Evolutionary conservation across 2,329 filamentous ascomycete species (phyloP), one percentile per base, ranked within the genome.

Genomic region (Talaromyces sp.): DNA sequence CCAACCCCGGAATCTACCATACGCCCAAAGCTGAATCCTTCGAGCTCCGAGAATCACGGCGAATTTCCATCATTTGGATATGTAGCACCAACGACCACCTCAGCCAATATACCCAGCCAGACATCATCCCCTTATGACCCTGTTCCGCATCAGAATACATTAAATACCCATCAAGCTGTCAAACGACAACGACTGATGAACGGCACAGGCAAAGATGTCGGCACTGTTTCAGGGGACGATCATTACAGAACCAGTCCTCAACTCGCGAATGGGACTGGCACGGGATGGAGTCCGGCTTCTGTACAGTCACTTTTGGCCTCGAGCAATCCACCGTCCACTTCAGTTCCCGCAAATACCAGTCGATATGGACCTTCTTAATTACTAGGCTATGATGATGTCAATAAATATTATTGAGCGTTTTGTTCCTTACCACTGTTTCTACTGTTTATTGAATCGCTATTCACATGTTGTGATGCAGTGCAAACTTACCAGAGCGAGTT

Each of bases 141-240:
- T 19, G 22, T 25, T 31, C 31, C 58, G 22, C 45, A 57, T 2
- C 50, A 36, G 22, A 53, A 17, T 19, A 21, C 58, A 36, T 43
- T 13, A 45, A 46, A 17, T 39, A 50, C 58, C 1, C 66, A 65
- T 9, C 70, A 68, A 15, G 63, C 65, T 11, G 15, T 19, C 11
- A 74, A 74, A 58, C 69, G 72, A 15, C 70, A 67, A 15, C 70
- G 72, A 5, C 62, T 74, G 28, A 74, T 73, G 68, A 74, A 74
- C 52, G 68, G 69, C 8, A 31, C 39, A 17, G 33, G 36, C 17
- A 62, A 60, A 35, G 48, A 58, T 33, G 48, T 43, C 28, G 25
- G 28, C 11, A n/a, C 41, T 9, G 40, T 37, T 21, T 19, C 56
- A 37, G 60, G 59, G 17, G 41, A 39, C 17, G 46, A 61, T 25